phyloP scores from a whole-genome alignment of 2,329 filamentous ascomycete species.

The Colletotrichum spinosum region DNA sequence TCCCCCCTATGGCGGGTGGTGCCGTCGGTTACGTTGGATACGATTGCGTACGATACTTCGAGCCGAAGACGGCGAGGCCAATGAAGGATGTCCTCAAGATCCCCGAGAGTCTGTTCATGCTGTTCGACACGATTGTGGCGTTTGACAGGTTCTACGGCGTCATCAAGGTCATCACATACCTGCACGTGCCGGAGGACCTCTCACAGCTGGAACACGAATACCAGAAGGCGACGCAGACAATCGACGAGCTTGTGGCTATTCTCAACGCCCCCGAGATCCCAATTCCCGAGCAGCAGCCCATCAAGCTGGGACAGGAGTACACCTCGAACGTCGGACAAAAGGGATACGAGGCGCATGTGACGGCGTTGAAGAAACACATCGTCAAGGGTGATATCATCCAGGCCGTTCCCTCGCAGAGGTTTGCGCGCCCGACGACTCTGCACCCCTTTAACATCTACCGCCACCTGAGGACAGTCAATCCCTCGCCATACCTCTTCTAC shows the following conservation, averaged over 20 bases:
- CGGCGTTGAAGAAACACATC: conserved; percentile 89
- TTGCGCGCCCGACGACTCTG: conserved; percentile 87
- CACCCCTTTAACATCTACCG: conserved; percentile 99
- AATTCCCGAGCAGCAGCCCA: conserved; percentile 80
- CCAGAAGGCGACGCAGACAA: conserved; percentile 70
- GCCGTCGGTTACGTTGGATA: conserved; percentile 98
- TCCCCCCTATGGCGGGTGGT: conserved; percentile 90
- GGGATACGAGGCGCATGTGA: conserved; percentile 94
- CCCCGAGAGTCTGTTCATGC: conserved; percentile 96
- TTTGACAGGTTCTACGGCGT: conserved; percentile 96
- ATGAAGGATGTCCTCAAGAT: conserved; percentile 90
- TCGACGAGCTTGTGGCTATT: conserved; percentile 76
- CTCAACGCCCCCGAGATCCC: conserved; percentile 81
- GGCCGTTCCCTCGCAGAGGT: conserved; percentile 93
- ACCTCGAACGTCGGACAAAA: conserved; percentile 90
- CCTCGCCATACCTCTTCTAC: conserved; percentile 97
- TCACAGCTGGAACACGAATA: conserved; percentile 76
- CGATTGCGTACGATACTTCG: conserved; percentile 97
- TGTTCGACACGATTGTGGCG: conserved; percentile 93
- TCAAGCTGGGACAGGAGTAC: conserved; percentile 80
- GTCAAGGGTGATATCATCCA: conserved; percentile 95
- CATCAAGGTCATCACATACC: conserved; percentile 93
- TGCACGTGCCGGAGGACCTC: conserved; percentile 72
- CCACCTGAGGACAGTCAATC: conserved; percentile 95
- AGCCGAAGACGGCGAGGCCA: conserved; percentile 91